A percentile compares a stretch with the other conserved stretches of the same genome.
Evolutionary conservation across 148 eudicot genomes (phyloP).

Genomic region (Persicaria tinctoria): DNA sequence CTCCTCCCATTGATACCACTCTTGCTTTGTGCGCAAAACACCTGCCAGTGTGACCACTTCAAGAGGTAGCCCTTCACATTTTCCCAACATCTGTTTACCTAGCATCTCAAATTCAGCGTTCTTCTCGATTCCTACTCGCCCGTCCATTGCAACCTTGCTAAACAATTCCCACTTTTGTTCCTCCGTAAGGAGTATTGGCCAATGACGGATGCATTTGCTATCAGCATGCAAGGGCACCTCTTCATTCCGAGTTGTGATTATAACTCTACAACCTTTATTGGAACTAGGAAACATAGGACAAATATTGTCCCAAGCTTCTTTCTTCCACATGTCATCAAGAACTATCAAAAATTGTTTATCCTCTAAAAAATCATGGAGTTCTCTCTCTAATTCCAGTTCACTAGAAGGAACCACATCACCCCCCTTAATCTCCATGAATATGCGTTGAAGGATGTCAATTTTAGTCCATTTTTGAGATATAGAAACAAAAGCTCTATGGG

Average conservation of each 20-base stretch:
- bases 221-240: conserved; percentile 5
- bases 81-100: background rate
- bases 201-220: background rate
- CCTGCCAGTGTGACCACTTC: background rate
- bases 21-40: background rate
- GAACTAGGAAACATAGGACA: background rate
- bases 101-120: background rate
- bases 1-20: background rate
- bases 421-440: background rate
- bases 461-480: no score
- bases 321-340: conserved; percentile 5
- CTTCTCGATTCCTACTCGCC: background rate
- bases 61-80: conserved; percentile 2
- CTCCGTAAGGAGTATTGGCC: conserved; percentile 10
- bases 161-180: conserved; percentile 24
- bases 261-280: conserved; percentile 14
- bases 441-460: no score
- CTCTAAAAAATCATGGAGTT: background rate
- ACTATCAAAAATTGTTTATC: conserved; percentile 5
- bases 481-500: no score
- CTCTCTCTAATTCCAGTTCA: background rate
- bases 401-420: background rate
- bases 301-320: background rate
- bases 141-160: background rate
- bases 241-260: conserved; percentile 19